Base-by-base conservation (phyloP, 2,329 filamentous ascomycete species). In the Stachybotrys echinatus region DNA sequence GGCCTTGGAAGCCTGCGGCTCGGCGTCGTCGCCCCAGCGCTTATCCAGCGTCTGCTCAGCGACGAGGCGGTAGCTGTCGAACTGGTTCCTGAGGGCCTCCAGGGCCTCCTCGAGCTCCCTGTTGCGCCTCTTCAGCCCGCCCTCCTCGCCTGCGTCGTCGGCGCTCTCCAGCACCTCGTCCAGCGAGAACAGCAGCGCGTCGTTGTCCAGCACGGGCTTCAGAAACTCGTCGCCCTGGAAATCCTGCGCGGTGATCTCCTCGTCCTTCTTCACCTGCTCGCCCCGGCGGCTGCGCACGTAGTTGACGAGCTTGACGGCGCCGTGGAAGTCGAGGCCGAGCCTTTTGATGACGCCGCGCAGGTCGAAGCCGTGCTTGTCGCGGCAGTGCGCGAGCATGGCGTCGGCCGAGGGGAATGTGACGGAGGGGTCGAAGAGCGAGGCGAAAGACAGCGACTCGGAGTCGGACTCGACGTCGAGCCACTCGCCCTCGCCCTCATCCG, bases 181-280 rank as follows among this genome's bases (percentile, higher is more conserved):
- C 19, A 99, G 75, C 50, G 82, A 88, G 64, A 95, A 91, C 27
- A 99, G 81, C 48, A 97, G 74, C 4, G 92, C 88, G 65, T 99
- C 94, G 57, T 96, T 90, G 51, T 94, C 86, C 7, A 99, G 71
- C 4, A 91, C 85, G 0, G 94, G 94, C 63, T 88, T 87, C 51
- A 99, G 75, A 62, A 85, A 95, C 55, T 80, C 77, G 55, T 97
- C 92, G 53, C 90, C 82, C n/a, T 83, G 77, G 54, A 96, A 84
- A 22, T 83, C 74, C 2, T 74, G 71, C 51, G 79, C 74, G 1
- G 82, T 81, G 3, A 82, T 63, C 6, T 70, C 40, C 31, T 65
- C 58, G 40, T 72, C 70, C 37, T 76, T 70, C 48, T 72, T 71
- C 20, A 74, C 73, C 27, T 14, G 10, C 27, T 34, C 27, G 27